Percentiles rank a stretch among this genome's conserved stretches.
Evolutionary conservation across 169 alveolate genomes (phyloP).

Genomic region (Eimeria necatrix): DNA sequence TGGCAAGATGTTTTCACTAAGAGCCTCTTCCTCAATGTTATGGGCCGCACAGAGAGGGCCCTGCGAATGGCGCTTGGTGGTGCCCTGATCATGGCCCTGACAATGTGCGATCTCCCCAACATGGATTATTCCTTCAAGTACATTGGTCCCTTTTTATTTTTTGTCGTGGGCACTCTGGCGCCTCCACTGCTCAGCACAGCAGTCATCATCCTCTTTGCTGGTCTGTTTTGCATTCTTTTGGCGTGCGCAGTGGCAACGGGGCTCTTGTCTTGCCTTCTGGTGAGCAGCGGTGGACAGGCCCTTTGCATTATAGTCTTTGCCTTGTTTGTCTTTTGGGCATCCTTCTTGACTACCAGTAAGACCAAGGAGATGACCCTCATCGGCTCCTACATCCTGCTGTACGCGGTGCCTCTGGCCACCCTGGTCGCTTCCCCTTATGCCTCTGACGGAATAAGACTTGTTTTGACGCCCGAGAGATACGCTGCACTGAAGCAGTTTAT

Average conservation of each 20-base stretch:
- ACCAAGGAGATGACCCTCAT: slow-evolving; percentile 78
- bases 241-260: slow-evolving; percentile 70
- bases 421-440: slow-evolving; percentile 75
- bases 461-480: slow-evolving; percentile 37
- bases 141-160: slow-evolving; percentile 72
- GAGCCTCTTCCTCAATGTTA: slow-evolving; percentile 25
- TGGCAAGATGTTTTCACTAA: background rate
- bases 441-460: slow-evolving; percentile 37
- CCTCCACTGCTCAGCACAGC: slow-evolving; percentile 73
- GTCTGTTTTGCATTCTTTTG: slow-evolving; percentile 66
- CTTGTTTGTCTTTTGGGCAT: slow-evolving; percentile 45
- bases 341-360: slow-evolving; percentile 48
- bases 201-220: slow-evolving; percentile 54
- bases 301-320: slow-evolving; percentile 20
- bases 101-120: slow-evolving; percentile 73
- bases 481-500: slow-evolving; percentile 14
- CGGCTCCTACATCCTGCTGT: slow-evolving; percentile 77
- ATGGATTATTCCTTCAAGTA: slow-evolving; percentile 73
- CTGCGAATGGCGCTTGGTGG: slow-evolving; percentile 77
- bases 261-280: slow-evolving; percentile 19
- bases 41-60: slow-evolving; percentile 72
- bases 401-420: slow-evolving; percentile 75
- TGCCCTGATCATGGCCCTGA: slow-evolving; percentile 64
- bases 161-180: slow-evolving; percentile 73
- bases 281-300: slow-evolving; percentile 55